Evolutionary conservation across 805 yeast species (phyloP), one percentile per base, ranked within the genome.

Genomic region (Pichia insulana): DNA sequence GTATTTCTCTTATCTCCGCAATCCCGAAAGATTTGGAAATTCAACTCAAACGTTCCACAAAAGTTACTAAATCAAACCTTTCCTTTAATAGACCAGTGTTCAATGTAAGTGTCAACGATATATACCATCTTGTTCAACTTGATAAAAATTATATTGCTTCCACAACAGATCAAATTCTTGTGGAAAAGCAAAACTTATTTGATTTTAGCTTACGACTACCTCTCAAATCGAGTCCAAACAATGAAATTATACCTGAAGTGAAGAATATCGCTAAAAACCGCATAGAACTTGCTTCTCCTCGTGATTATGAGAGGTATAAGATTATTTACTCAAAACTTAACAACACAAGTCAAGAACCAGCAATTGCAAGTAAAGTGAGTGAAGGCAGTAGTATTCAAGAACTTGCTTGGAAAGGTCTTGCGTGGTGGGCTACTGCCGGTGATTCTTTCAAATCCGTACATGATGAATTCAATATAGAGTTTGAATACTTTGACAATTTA

Each of bases 381-480:
- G 76, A 72, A 39, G 66, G 77, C 1, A 57, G 69, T 18, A 69
- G 82, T 2, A 70, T 83, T 73, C 65, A 68, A 41, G 80, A 77
- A 50, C 64, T 73, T 33, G 64, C 79, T 1, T 79, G 84, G 83
- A 67, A 73, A 41, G 88, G 88, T 1, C 71, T 83, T 45, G 64
- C 83, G 17, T 84, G 92, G 92, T 84, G 90, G 87, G 95, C 95
- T 3, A 73, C 83, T 26, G 90, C 92, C 1, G 95, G 92, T 8
- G 83, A 79, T 45, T 68, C 70, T 33, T 64, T 70, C 36, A 65
- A 66, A 13, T 59, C 57, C 19, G 55, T 17, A 62, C 46, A 64
- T 36, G 66, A 63, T 25, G 72, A 70, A 33, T 61, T 57, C 30
- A 66, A 62, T 26, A 45, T 63, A 16, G 76, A 71, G 36, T 45